Evolutionary conservation across 352 stramenopile species (phyloP), one percentile per base, ranked within the genome.

Genomic region (Globisporangium camurandrum): DNA sequence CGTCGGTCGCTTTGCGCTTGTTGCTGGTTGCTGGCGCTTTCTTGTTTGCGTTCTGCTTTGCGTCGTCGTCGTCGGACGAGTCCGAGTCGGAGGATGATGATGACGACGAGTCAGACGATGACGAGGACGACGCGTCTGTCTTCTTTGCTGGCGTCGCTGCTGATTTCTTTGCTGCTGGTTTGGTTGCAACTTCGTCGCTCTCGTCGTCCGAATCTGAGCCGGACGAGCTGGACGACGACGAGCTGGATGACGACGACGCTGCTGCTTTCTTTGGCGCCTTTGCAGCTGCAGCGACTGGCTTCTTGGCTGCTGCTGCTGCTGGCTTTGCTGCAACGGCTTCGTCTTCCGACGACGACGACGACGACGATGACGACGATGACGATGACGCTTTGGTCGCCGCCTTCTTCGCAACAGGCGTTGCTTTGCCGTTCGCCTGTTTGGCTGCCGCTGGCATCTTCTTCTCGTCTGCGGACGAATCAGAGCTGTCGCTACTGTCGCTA

Each of bases 1-100:
- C 39, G 24, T 79, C 69, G 1, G 63, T n/a, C n/a, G n/a, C 66
- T 66, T 88, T 88, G 22, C 68, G 69, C 60, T 86, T 87, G 51
- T 67, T 61, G 31, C 41, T 66, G 56, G 36, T 30, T 38, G 20
- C 59, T 73, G 63, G 56, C 31, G 50, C 22, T 22, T 44, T n/a
- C 46, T 71, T 71, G 27, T 50, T 60, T n/a, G 54, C n/a, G n/a
- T n/a, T 30, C 7, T 40, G 51, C 17, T 46, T 19, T 1, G 74
- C 56, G 46, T 86, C 65, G 33, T 74, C 52, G n/a, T 73, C 62
- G 27, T 57, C 49, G 24, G 57, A 67, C 2, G 62, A 71, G 1
- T 49, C 59, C 3, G 65, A 77, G n/a, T 73, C 61, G 14, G 69
- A 75, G 11, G 66, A 71, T 6, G 59, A 69, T 24, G 51, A 30